Evolutionary conservation across 176 grass and related monocot genomes (phyloP).

Genomic region (Aegilops speltoides): DNA sequence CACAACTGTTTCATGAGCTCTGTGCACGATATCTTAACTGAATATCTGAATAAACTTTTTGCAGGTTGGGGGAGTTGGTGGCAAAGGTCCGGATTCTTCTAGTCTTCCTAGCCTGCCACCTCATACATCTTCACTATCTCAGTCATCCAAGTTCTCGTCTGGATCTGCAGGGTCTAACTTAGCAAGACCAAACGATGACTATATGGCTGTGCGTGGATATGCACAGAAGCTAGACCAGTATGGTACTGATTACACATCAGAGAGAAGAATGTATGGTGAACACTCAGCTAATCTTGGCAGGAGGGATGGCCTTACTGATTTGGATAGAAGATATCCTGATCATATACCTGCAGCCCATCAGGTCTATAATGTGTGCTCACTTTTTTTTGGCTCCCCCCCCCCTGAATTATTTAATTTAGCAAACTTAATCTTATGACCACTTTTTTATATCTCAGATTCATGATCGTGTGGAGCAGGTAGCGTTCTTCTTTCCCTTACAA

Average conservation of each 20-base stretch:
- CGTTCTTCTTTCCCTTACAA: neutral
- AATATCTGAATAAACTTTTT: neutral
- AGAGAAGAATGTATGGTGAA: constrained; percentile 85
- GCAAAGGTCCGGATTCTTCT: constrained; percentile 72
- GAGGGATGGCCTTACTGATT: constrained; percentile 74
- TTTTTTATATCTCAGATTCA: constrained; percentile 43
- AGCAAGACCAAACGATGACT: constrained; percentile 76
- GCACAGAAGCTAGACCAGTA: constrained; percentile 70
- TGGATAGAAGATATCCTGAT: constrained; percentile 90
- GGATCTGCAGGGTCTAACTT: constrained; percentile 58
- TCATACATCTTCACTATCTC: constrained; percentile 47
- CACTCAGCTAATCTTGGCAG: constrained; percentile 65
- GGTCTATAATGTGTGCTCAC: constrained; percentile 20
- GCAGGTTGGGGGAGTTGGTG: constrained; percentile 79
- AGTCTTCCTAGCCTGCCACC: constrained; percentile 49
- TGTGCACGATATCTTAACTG: neutral
- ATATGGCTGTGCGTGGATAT: constrained; percentile 76
- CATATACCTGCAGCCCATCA: constrained; percentile 56
- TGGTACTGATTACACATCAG: constrained; percentile 69
- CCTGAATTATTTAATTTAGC: constrained; percentile 15
- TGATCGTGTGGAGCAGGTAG: constrained; percentile 70
- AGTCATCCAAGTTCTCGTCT: constrained; percentile 62
- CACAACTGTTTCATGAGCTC: neutral
- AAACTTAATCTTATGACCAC: constrained; percentile 1
- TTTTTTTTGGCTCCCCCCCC: neutral